A percentile compares a stretch with the other conserved stretches of the same genome.
Evolutionary conservation across 108 stramenopile species (phyloP).

Genomic region (Nannochloropsis salina): DNA sequence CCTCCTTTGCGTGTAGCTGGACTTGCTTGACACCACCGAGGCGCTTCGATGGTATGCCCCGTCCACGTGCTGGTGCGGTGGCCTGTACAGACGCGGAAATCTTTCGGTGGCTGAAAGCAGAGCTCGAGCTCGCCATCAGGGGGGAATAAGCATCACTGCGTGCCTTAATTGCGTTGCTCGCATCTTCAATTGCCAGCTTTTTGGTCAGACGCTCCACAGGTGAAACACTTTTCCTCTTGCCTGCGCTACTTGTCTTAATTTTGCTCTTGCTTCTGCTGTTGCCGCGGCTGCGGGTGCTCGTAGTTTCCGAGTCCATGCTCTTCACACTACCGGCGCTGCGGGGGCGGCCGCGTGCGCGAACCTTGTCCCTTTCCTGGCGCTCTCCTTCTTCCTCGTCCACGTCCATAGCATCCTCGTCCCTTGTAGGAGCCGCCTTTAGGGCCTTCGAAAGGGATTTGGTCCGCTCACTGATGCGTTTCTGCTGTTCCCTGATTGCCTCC

Average conservation of each 20-base stretch:
- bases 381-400: not conserved
- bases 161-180: not conserved
- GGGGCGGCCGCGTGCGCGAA: not conserved
- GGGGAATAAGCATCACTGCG: not conserved
- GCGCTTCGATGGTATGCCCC: not conserved
- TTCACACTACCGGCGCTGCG: not conserved
- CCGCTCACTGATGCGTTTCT: not conserved
- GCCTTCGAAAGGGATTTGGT: not conserved
- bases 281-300: not conserved
- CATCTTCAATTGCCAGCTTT: not conserved
- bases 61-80: not conserved
- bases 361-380: not conserved
- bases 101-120: too few species aligned
- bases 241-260: not conserved
- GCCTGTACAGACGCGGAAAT: not conserved
- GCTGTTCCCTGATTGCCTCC: not conserved
- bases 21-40: not conserved
- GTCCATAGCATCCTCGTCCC: constrained; percentile 9
- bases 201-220: not conserved
- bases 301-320: not conserved
- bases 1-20: not conserved
- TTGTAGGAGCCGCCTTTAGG: not conserved
- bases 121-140: not conserved
- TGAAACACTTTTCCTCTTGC: not conserved
- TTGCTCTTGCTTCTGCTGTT: not conserved